Percentiles rank a stretch among this genome's conserved stretches.
phyloP scores from a whole-genome alignment of 23 red algal genomes.

The Gracilariopsis chorda region DNA sequence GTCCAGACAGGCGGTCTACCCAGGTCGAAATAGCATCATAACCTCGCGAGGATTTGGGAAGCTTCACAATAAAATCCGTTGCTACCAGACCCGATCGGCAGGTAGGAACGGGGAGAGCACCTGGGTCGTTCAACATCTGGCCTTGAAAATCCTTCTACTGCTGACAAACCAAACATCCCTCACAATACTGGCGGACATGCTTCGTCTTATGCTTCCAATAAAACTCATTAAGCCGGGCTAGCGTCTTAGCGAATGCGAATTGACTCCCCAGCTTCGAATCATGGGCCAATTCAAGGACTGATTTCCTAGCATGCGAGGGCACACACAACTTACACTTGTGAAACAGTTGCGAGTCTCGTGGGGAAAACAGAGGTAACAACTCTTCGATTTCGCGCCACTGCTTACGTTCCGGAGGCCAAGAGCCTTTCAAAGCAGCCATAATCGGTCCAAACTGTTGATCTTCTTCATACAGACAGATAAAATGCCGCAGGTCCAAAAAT shows the following conservation, averaged over 20 bases:
- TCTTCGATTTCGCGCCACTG: too few species aligned
- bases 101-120: background rate
- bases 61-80: background rate
- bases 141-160: background rate
- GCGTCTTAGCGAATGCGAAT: background rate
- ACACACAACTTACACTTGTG: background rate
- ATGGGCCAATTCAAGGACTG: background rate
- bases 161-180: background rate
- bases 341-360: background rate
- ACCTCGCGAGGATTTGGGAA: background rate
- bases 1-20: background rate
- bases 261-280: background rate
- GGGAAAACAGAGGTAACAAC: background rate
- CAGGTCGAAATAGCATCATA: background rate
- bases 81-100: background rate
- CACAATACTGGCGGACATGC: background rate
- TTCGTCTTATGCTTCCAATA: background rate
- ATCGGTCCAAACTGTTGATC: slow-evolving; percentile 7
- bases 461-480: background rate
- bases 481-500: background rate
- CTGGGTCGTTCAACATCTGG: background rate
- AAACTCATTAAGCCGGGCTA: background rate
- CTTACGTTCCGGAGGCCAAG: too few species aligned
- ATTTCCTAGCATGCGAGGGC: background rate
- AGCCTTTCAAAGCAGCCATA: background rate